phyloP scores from a whole-genome alignment of 208 protist species.

The Acanthamoeba lugdunensis region DNA sequence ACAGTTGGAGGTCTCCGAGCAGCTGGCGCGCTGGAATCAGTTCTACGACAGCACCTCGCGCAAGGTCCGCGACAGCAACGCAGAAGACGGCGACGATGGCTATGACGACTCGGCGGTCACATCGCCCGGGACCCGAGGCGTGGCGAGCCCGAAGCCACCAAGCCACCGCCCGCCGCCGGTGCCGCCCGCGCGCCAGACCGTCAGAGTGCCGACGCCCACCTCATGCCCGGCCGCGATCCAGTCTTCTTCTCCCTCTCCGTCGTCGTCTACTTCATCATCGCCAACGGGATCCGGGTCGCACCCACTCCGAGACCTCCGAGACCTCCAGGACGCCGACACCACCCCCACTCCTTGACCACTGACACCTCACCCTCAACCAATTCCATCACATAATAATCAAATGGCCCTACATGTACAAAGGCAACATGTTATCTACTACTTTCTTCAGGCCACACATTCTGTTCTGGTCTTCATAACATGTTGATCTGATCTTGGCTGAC shows the following conservation, averaged over 20 bases:
- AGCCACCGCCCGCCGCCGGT: background rate
- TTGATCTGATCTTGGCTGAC: too few relatives aligned
- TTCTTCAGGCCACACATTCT: too few relatives aligned
- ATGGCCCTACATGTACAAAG: too few relatives aligned
- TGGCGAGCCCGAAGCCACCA: background rate
- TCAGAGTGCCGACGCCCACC: background rate
- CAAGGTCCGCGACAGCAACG: background rate
- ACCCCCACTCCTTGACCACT: too few relatives aligned
- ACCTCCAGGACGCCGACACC: too few relatives aligned
- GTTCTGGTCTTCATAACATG: too few relatives aligned
- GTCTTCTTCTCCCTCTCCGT: background rate
- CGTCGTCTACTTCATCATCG: background rate
- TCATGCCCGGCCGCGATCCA: background rate
- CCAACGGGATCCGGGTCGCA: background rate
- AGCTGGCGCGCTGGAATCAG: conserved; percentile 35
- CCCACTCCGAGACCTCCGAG: too few relatives aligned
- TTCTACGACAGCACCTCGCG: conserved; percentile 19
- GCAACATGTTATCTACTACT: too few relatives aligned
- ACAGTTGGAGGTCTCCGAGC: background rate
- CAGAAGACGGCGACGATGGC: background rate
- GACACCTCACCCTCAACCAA: too few relatives aligned
- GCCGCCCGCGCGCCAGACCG: background rate
- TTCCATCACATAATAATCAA: too few relatives aligned
- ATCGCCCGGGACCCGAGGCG: background rate
- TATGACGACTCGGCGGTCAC: background rate